These are phyloP conservation scores for Vitellaria paradoxa DNA, from an alignment of 179 eudicot genomes.

Conservation along the genomic window DNA sequence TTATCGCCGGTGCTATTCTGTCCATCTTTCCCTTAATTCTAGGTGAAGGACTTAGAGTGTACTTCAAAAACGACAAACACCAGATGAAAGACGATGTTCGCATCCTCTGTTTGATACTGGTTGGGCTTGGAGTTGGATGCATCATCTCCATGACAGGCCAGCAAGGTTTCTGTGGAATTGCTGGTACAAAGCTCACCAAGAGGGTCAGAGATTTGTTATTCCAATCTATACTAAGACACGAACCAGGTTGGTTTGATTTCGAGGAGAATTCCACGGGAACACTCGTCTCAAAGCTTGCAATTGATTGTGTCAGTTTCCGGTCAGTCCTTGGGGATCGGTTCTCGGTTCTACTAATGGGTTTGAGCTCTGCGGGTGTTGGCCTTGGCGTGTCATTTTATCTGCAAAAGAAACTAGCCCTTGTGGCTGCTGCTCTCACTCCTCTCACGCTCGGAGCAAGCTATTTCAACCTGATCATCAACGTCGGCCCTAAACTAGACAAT, in stretches of 20 bases:
- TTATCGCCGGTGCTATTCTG: constrained; percentile 50
- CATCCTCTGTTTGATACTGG: constrained; percentile 30
- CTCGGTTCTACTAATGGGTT: constrained; percentile 40
- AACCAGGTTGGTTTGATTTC: constrained; percentile 54
- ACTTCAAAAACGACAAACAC: constrained; percentile 14
- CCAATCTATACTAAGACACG: constrained; percentile 39
- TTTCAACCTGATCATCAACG: constrained; percentile 36
- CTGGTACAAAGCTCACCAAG: constrained; percentile 45
- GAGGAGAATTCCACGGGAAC: constrained; percentile 38
- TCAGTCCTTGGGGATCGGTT: constrained; percentile 44
- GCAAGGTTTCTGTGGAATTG: constrained; percentile 55
- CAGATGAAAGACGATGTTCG: constrained; percentile 32
- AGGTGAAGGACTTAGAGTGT: constrained; percentile 42
- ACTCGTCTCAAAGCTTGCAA: constrained; percentile 41
- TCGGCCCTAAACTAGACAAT: constrained; percentile 48
- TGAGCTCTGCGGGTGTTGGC: constrained; percentile 52
- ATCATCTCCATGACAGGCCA: constrained; percentile 46
- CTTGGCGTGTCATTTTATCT: constrained; percentile 32
- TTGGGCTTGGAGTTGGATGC: constrained; percentile 46
- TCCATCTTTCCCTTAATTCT: constrained; percentile 40
- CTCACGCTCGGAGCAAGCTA: constrained; percentile 52
- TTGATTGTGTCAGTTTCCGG: constrained; percentile 36
- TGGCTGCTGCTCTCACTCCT: constrained; percentile 42
- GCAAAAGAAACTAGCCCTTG: constrained; percentile 32
- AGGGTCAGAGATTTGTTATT: constrained; percentile 34